These are phyloP conservation scores for Jatropha podagrica DNA, from an alignment of 441 rosid genomes.

Conservation along the genomic window DNA sequence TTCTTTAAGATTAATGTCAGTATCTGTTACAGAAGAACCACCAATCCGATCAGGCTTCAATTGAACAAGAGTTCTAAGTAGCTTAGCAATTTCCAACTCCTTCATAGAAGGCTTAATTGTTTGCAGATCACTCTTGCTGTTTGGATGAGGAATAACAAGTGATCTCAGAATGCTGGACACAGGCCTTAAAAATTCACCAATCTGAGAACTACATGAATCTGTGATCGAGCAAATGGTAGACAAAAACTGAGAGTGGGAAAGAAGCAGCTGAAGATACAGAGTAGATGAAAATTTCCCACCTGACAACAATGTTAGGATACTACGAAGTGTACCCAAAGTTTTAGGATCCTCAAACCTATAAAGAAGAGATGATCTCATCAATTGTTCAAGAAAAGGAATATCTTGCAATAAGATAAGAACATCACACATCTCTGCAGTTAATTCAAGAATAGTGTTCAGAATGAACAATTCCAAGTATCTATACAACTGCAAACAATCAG, in stretches of 20 bases:
- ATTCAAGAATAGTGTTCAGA: constrained; percentile 57
- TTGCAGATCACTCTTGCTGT: constrained; percentile 31
- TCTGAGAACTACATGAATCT: constrained; percentile 39
- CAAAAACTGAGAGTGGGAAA: constrained; percentile 88
- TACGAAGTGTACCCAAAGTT: constrained; percentile 54
- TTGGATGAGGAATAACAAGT: constrained; percentile 36
- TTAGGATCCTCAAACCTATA: constrained; percentile 74
- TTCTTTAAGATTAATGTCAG: constrained; percentile 64
- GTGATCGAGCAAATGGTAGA: constrained; percentile 48
- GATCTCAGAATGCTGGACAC: constrained; percentile 77
- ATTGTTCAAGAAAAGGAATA: constrained; percentile 68
- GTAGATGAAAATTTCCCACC: constrained; percentile 55
- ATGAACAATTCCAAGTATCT: constrained; percentile 68
- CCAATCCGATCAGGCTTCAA: constrained; percentile 23
- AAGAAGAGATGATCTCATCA: constrained; percentile 68
- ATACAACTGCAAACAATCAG: constrained; percentile 45
- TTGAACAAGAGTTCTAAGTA: constrained; percentile 61
- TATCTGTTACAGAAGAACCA: constrained; percentile 45
- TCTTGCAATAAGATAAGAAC: constrained; percentile 53
- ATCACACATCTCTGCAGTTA: constrained; percentile 48
- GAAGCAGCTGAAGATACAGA: constrained; percentile 65
- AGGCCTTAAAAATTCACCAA: constrained; percentile 62
- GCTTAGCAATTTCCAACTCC: constrained; percentile 70
- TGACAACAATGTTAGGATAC: constrained; percentile 49
- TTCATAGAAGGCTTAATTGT: constrained; percentile 33